These are phyloP conservation scores for Leishmania amazonensis DNA, from an alignment of 208 protist species.

Conservation along the genomic window DNA sequence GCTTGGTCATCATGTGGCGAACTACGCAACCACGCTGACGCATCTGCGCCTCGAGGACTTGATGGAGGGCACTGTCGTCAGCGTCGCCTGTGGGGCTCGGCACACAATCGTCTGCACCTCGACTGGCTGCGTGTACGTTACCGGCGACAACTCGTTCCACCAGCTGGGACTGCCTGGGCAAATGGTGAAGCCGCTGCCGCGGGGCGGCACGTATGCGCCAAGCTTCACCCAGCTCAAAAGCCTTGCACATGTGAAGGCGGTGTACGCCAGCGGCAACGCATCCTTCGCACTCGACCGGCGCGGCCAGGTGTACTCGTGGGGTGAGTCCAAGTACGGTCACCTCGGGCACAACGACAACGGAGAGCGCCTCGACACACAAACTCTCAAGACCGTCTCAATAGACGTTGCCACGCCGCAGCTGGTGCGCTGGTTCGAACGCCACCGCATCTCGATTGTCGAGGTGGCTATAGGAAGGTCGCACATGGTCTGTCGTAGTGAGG, in stretches of 20 bases:
- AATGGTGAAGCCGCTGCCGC: conserved; percentile 29
- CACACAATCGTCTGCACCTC: conserved; percentile 66
- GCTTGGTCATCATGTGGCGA: conserved; percentile 63
- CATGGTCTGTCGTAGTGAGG: conserved; percentile 57
- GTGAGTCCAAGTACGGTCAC: conserved; percentile 73
- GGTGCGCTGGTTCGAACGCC: conserved; percentile 73
- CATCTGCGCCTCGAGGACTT: conserved; percentile 58
- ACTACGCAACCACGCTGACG: conserved; percentile 60
- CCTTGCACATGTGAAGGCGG: conserved; percentile 57
- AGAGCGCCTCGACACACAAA: conserved; percentile 58
- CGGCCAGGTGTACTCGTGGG: conserved; percentile 77
- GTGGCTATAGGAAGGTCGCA: conserved; percentile 67
- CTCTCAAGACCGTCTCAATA: conserved; percentile 55
- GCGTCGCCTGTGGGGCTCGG: conserved; percentile 64
- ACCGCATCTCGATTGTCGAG: conserved; percentile 65
- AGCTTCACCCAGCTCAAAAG: conserved; percentile 53
- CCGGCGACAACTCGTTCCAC: conserved; percentile 71
- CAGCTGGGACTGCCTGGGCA: conserved; percentile 62
- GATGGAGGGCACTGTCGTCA: conserved; percentile 42
- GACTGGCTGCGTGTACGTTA: conserved; percentile 67
- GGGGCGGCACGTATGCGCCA: conserved; percentile 19
- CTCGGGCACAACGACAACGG: conserved; percentile 71
- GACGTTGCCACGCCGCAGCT: conserved; percentile 50
- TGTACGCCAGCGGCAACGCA: conserved; percentile 62
- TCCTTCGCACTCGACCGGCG: conserved; percentile 66